phyloP scores from a whole-genome alignment of 805 yeast genomes.

The Ogataea pini region DNA sequence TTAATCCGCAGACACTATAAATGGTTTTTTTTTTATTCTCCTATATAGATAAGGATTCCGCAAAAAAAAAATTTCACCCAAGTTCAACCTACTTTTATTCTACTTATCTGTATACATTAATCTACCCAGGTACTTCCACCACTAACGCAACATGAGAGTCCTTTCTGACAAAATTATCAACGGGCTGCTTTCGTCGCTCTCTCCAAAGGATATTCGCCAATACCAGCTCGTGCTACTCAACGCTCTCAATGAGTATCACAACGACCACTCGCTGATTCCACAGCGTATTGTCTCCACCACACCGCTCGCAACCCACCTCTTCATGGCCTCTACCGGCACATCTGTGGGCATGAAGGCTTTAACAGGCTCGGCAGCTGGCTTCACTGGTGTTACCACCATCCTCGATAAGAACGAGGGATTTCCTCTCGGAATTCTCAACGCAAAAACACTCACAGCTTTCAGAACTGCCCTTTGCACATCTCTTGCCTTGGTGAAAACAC shows the following conservation, averaged over 20 bases:
- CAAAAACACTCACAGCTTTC: slow-evolving; percentile 61
- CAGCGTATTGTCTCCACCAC: slow-evolving; percentile 50
- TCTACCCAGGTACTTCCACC: neutral
- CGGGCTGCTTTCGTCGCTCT: slow-evolving; percentile 32
- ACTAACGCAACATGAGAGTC: slow-evolving; percentile 33
- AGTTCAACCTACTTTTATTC: too few relatives aligned
- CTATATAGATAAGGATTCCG: too few relatives aligned
- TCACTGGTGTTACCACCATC: slow-evolving; percentile 56
- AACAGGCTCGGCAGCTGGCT: slow-evolving; percentile 58
- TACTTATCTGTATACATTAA: too few relatives aligned
- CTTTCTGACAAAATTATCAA: slow-evolving; percentile 35
- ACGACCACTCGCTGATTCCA: slow-evolving; percentile 51
- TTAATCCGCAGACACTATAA: too few relatives aligned
- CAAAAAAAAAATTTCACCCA: too few relatives aligned
- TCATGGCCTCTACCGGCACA: slow-evolving; percentile 65
- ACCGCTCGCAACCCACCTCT: slow-evolving; percentile 48
- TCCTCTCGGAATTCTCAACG: slow-evolving; percentile 55
- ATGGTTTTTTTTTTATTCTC: too few relatives aligned
- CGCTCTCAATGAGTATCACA: slow-evolving; percentile 43
- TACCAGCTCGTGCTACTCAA: slow-evolving; percentile 40
- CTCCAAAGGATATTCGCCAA: slow-evolving; percentile 26
- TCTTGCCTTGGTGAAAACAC: slow-evolving; percentile 44
- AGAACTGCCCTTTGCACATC: slow-evolving; percentile 63
- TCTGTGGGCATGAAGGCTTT: slow-evolving; percentile 61
- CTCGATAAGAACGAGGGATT: slow-evolving; percentile 53